A percentile compares a stretch with the other conserved stretches of the same genome.
phyloP scores from a whole-genome alignment of 1,284 basidiomycete species.

The Apiotrichum mycotoxinovorans region DNA sequence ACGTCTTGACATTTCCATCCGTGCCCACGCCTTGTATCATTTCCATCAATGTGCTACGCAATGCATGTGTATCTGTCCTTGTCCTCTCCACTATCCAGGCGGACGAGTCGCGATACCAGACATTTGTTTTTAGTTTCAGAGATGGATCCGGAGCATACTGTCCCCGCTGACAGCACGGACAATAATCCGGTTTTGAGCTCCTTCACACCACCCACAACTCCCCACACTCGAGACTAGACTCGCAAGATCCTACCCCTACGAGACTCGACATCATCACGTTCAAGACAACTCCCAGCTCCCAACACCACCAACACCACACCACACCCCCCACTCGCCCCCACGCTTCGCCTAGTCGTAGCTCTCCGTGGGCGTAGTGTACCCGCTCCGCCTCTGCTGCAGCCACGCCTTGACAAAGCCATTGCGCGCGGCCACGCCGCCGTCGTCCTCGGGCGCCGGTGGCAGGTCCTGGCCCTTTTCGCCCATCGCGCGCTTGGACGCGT shows the following conservation, averaged over 20 bases:
- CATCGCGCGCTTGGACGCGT: slow-evolving; percentile 48
- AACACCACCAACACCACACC: too few species aligned
- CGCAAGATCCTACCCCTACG: too few species aligned
- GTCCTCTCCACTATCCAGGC: too few species aligned
- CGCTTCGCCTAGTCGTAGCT: background rate
- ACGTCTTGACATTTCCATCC: background rate
- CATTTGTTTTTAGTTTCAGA: background rate
- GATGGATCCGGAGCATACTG: background rate
- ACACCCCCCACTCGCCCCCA: too few species aligned
- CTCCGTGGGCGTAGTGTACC: slow-evolving; percentile 9
- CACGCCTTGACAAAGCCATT: slow-evolving; percentile 49
- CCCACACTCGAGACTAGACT: too few species aligned
- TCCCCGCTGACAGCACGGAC: too few species aligned
- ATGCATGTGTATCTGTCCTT: background rate
- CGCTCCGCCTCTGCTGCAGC: slow-evolving; percentile 26
- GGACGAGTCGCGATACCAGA: too few species aligned
- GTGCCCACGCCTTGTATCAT: background rate
- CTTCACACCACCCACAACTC: too few species aligned
- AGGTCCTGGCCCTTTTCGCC: slow-evolving; percentile 37
- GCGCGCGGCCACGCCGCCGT: slow-evolving; percentile 50
- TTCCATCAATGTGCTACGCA: too few species aligned
- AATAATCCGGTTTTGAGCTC: too few species aligned
- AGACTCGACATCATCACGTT: too few species aligned
- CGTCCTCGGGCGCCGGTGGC: slow-evolving; percentile 37
- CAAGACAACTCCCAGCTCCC: too few species aligned